Percentiles rank a stretch among this genome's conserved stretches.
phyloP scores from a whole-genome alignment of 2,329 filamentous ascomycete species.

The Penicillium sp. region DNA sequence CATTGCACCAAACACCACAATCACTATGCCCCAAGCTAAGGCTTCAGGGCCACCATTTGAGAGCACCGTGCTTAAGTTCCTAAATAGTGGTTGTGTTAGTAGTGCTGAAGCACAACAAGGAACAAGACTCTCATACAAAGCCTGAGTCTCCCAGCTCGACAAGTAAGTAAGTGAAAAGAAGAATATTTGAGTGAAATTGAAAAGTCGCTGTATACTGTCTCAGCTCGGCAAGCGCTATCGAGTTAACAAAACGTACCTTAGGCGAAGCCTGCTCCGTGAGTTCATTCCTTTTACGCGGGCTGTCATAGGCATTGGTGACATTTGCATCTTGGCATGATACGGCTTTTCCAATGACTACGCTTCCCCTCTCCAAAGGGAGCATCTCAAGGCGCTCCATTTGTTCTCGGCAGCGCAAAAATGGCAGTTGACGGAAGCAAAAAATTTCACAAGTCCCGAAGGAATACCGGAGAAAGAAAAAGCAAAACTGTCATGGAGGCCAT shows the following conservation, averaged over 20 bases:
- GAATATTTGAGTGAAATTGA: slow-evolving; percentile 13
- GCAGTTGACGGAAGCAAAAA: background rate
- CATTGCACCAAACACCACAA: slow-evolving; percentile 25
- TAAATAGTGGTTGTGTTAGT: background rate
- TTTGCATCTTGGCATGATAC: background rate
- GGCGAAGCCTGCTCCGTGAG: background rate
- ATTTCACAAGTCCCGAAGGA: background rate
- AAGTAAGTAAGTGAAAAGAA: slow-evolving; percentile 12
- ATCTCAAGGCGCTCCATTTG: slow-evolving; percentile 4
- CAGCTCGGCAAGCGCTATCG: background rate
- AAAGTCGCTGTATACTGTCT: slow-evolving; percentile 6
- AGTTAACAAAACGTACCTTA: background rate
- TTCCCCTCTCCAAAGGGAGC: background rate
- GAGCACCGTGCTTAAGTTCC: slow-evolving; percentile 7
- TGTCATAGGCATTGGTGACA: background rate
- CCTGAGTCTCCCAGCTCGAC: slow-evolving; percentile 12
- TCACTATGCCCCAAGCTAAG: slow-evolving; percentile 24
- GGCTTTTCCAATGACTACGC: background rate
- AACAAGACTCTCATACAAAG: slow-evolving; percentile 1
- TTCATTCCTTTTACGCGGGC: background rate
- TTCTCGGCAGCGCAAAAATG: background rate
- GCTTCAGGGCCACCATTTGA: slow-evolving; percentile 25
- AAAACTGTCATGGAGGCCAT: background rate
- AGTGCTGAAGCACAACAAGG: background rate
- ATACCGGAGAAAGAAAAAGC: slow-evolving; percentile 3